phyloP scores from a whole-genome alignment of 768 basidiomycete species.

The Leccinellum albellum region DNA sequence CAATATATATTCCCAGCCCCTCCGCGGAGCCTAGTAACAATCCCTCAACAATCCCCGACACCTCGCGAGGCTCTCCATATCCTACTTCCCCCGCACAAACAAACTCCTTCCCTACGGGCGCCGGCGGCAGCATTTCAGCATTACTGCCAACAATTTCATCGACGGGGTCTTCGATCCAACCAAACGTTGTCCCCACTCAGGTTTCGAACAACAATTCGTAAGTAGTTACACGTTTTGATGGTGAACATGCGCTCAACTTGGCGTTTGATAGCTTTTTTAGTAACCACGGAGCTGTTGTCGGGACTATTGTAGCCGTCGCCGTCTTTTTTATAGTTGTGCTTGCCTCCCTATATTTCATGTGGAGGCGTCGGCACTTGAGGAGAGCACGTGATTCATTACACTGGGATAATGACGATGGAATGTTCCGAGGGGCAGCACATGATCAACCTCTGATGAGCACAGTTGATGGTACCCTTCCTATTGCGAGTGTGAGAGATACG shows the following conservation, averaged over 20 bases:
- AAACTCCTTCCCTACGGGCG: conserved; percentile 38
- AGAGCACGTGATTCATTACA: conserved; percentile 32
- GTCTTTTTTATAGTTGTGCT: conserved; percentile 47
- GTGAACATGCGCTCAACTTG: background rate
- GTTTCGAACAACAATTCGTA: conserved; percentile 23
- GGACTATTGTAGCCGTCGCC: conserved; percentile 67
- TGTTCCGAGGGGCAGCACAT: conserved; percentile 33
- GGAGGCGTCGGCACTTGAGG: conserved; percentile 38
- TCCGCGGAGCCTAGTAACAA: background rate
- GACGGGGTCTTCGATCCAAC: conserved; percentile 42
- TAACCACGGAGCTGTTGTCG: conserved; percentile 67
- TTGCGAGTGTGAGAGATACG: background rate
- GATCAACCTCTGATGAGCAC: conserved; percentile 25
- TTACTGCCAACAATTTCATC: conserved; percentile 43
- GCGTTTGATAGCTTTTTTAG: conserved; percentile 52
- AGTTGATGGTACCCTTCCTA: conserved; percentile 11
- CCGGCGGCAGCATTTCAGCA: conserved; percentile 37
- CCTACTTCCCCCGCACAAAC: conserved; percentile 27
- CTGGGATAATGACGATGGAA: conserved; percentile 18
- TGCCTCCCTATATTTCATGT: conserved; percentile 38
- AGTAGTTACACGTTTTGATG: conserved; percentile 7
- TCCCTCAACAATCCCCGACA: background rate
- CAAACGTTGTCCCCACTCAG: conserved; percentile 48
- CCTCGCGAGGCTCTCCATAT: background rate
- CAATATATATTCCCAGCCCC: background rate